phyloP scores from a whole-genome alignment of 495 filamentous ascomycete species.

The Neurospora africana region DNA sequence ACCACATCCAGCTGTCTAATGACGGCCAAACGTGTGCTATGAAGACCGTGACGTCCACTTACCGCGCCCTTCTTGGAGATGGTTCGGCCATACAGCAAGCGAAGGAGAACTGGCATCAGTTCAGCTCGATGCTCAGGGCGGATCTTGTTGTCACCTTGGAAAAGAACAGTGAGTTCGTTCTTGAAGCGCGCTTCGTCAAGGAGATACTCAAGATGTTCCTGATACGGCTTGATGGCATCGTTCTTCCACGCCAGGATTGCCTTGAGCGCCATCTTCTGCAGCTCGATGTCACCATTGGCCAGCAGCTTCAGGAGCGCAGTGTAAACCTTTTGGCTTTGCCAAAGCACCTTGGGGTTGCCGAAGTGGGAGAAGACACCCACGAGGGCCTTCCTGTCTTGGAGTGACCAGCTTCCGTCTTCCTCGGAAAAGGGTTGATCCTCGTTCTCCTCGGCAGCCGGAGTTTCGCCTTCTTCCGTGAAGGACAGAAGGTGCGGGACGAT shows the following conservation, averaged over 20 bases:
- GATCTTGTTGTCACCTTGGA: slow-evolving; percentile 72
- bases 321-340: slow-evolving; percentile 66
- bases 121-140: slow-evolving; percentile 58
- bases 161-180: slow-evolving; percentile 79
- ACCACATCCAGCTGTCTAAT: slow-evolving; percentile 41
- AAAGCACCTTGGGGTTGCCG: slow-evolving; percentile 72
- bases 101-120: slow-evolving; percentile 74
- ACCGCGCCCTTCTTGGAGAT: slow-evolving; percentile 69
- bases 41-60: slow-evolving; percentile 48
- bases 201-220: slow-evolving; percentile 78
- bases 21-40: slow-evolving; percentile 51
- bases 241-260: slow-evolving; percentile 84
- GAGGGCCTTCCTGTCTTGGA: slow-evolving; percentile 64
- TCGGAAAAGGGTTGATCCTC: slow-evolving; percentile 34
- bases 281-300: slow-evolving; percentile 75
- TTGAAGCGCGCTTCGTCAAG: slow-evolving; percentile 86
- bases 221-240: slow-evolving; percentile 60
- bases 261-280: slow-evolving; percentile 76
- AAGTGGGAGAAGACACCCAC: slow-evolving; percentile 78
- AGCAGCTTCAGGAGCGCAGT: slow-evolving; percentile 60
- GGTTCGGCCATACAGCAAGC: slow-evolving; percentile 79
- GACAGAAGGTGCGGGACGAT: slow-evolving; percentile 78
- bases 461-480: slow-evolving; percentile 51
- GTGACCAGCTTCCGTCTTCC: slow-evolving; percentile 46
- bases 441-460: slow-evolving; percentile 27